phyloP scores from a whole-genome alignment of 2,329 filamentous ascomycete species.

The Aspergillus sp. region DNA sequence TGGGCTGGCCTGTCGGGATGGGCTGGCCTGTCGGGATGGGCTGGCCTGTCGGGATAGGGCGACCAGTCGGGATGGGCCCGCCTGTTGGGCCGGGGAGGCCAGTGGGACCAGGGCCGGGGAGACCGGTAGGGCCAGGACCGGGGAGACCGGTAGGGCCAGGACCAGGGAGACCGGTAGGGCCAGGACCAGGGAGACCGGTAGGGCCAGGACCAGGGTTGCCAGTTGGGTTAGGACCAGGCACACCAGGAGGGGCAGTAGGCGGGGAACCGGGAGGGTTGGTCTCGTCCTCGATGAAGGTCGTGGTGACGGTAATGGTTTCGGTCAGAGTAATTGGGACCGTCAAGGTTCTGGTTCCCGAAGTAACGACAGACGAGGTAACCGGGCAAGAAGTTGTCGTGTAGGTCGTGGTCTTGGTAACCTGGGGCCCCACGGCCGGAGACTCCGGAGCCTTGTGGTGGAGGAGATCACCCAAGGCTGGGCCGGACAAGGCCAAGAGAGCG shows the following conservation, averaged over 20 bases:
- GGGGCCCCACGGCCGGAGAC: slow-evolving; percentile 6
- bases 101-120: neutral
- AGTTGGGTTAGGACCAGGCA: slow-evolving; percentile 11
- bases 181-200: neutral
- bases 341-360: slow-evolving; percentile 33
- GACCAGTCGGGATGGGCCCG: slow-evolving; percentile 12
- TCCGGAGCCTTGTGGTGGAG: slow-evolving; percentile 27
- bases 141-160: slow-evolving; percentile 1
- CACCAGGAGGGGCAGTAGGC: slow-evolving; percentile 6
- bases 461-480: slow-evolving; percentile 42
- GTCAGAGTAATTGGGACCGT: slow-evolving; percentile 39
- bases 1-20: neutral
- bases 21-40: slow-evolving; percentile 3
- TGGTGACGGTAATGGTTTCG: slow-evolving; percentile 36
- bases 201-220: slow-evolving; percentile 9
- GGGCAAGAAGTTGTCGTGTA: slow-evolving; percentile 40
- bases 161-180: slow-evolving; percentile 6
- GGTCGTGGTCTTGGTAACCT: slow-evolving; percentile 38
- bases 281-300: slow-evolving; percentile 31
- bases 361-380: slow-evolving; percentile 35
- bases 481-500: slow-evolving; percentile 41
- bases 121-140: neutral
- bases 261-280: slow-evolving; percentile 14
- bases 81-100: slow-evolving; percentile 1
- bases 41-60: slow-evolving; percentile 6